Evolutionary conservation across 352 stramenopile species (phyloP).

Genomic region (Phytopythium oedochilum): DNA sequence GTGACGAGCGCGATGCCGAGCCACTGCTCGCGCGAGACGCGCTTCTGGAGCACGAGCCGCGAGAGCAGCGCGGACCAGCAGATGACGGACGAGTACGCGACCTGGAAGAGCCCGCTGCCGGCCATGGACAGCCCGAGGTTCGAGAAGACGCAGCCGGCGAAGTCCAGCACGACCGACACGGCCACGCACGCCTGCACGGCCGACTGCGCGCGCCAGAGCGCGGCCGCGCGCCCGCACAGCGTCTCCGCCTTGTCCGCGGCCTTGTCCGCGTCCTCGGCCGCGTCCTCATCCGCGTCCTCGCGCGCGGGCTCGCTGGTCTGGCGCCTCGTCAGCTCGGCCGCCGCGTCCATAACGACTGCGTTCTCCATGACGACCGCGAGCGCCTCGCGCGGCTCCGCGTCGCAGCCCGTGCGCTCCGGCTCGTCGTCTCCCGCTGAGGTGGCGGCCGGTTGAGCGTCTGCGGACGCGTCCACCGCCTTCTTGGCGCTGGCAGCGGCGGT

Average conservation of each 20-base stretch:
- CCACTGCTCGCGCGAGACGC: conserved; percentile 74
- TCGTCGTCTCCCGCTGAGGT: no score
- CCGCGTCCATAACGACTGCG: not conserved
- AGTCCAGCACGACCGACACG: conserved; percentile 74
- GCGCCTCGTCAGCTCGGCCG: conserved; percentile 37
- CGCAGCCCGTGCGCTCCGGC: conserved; percentile 10
- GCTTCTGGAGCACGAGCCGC: conserved; percentile 69
- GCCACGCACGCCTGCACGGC: conserved; percentile 59
- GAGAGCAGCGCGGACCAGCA: conserved; percentile 85
- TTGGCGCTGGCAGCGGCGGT: not conserved
- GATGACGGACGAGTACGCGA: conserved; percentile 84
- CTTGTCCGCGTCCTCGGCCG: conserved; percentile 7
- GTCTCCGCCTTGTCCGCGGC: conserved; percentile 7
- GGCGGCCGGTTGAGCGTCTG: no score
- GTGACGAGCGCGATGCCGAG: conserved; percentile 79
- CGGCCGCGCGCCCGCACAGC: conserved; percentile 15
- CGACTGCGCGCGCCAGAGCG: conserved; percentile 38
- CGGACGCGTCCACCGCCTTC: not conserved
- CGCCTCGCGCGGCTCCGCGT: not conserved
- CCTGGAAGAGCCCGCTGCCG: conserved; percentile 76
- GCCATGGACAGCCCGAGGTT: conserved; percentile 81
- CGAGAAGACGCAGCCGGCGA: conserved; percentile 81
- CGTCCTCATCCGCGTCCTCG: conserved; percentile 15
- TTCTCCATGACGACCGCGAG: not conserved
- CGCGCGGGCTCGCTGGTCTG: conserved; percentile 13